Percentiles rank a stretch among this genome's conserved stretches.
phyloP scores from a whole-genome alignment of 306 rosid species.

The Carpinus viminea region DNA sequence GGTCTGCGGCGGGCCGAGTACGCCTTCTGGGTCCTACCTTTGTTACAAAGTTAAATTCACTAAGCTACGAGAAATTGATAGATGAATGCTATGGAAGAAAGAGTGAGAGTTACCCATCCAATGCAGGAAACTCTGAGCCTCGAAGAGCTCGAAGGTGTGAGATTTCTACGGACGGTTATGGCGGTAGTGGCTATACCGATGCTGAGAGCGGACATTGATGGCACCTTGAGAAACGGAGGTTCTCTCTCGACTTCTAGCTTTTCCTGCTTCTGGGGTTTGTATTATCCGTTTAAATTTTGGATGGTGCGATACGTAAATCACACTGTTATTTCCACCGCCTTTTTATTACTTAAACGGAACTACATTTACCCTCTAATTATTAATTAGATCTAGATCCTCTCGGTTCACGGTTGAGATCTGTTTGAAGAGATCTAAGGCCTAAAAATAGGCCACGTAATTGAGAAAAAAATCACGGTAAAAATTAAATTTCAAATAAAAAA shows the following conservation, averaged over 20 bases:
- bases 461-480: no score
- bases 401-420: no score
- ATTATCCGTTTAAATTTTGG: conserved; percentile 36
- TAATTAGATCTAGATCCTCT: no score
- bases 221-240: neutral
- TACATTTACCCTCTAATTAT: no score
- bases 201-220: conserved; percentile 67
- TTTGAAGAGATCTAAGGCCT: no score
- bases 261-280: neutral
- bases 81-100: neutral
- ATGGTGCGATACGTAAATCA: conserved; percentile 15
- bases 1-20: conserved; percentile 58
- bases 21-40: conserved; percentile 87
- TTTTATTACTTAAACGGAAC: neutral
- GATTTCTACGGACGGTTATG: conserved; percentile 21
- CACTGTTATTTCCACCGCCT: neutral
- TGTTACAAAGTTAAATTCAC: conserved; percentile 3
- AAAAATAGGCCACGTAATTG: no score
- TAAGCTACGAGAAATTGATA: neutral
- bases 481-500: no score
- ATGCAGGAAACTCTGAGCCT: conserved; percentile 50
- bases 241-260: conserved; percentile 25
- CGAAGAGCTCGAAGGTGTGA: neutral
- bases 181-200: conserved; percentile 52
- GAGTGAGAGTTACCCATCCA: conserved; percentile 59